phyloP scores from a whole-genome alignment of 352 stramenopile species.

The Saprolegnia parasitica region DNA sequence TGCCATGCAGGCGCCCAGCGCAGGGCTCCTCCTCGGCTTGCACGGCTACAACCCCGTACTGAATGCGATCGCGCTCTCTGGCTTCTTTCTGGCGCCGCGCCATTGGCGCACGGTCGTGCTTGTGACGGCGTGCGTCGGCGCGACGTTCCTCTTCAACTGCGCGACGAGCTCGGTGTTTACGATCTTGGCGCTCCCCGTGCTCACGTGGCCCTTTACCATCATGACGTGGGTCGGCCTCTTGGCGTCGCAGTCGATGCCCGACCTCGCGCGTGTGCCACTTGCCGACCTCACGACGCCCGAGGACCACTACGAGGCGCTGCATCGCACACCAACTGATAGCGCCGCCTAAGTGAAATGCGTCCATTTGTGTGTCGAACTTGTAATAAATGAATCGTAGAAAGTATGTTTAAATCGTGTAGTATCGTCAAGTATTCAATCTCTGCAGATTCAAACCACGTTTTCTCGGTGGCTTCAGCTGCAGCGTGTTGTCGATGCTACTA shows the following conservation, averaged over 20 bases:
- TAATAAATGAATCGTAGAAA: no score
- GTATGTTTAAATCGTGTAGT: no score
- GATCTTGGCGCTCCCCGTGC: constrained; percentile 15
- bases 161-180: constrained; percentile 21
- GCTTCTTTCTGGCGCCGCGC: constrained; percentile 21
- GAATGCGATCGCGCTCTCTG: constrained; percentile 23
- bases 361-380: no score
- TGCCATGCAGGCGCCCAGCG: not conserved
- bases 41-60: constrained; percentile 27
- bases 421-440: no score
- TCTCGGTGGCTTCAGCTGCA: no score
- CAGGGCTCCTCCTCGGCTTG: constrained; percentile 7
- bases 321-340: not conserved
- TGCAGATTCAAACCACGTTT: no score
- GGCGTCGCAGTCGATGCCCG: constrained; percentile 7
- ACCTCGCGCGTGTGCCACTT: not conserved
- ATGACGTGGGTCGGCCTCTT: constrained; percentile 28
- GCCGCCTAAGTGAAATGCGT: no score
- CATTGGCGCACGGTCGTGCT: not conserved
- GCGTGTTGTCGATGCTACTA: no score
- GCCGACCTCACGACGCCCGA: constrained; percentile 24
- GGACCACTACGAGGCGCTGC: constrained; percentile 18
- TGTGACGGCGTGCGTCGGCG: not conserved
- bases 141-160: constrained; percentile 7
- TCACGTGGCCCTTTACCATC: constrained; percentile 31